Evolutionary conservation across 768 basidiomycete genomes (phyloP).

Genomic region (Lentinula sp.): DNA sequence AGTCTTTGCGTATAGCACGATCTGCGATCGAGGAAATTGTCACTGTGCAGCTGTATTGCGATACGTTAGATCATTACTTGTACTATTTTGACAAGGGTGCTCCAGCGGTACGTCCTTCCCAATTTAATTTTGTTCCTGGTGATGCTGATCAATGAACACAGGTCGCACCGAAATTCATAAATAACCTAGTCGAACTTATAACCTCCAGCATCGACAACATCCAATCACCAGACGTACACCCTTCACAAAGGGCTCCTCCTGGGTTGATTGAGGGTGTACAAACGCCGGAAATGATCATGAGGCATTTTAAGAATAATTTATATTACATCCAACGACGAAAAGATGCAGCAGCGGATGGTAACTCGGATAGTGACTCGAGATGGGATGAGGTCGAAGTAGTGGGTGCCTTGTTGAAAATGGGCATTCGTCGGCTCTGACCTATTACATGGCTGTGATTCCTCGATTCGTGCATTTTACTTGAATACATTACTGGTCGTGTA

Average conservation of each 20-base stretch:
- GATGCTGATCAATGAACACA: constrained; percentile 20
- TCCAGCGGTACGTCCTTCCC: constrained; percentile 64
- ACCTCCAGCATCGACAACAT: constrained; percentile 92
- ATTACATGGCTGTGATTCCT: constrained; percentile 18
- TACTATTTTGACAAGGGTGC: constrained; percentile 95
- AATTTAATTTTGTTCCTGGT: background rate
- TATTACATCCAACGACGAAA: constrained; percentile 78
- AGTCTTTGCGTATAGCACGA: constrained; percentile 92
- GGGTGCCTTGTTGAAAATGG: constrained; percentile 88
- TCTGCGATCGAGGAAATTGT: constrained; percentile 96
- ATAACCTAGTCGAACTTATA: constrained; percentile 93
- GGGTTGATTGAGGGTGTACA: constrained; percentile 91
- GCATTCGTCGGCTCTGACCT: constrained; percentile 39
- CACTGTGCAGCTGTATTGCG: constrained; percentile 92
- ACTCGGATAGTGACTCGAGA: constrained; percentile 35
- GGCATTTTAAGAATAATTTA: constrained; percentile 92
- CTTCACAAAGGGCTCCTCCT: constrained; percentile 79
- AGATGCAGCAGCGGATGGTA: constrained; percentile 35
- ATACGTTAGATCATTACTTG: constrained; percentile 92
- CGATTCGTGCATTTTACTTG: background rate
- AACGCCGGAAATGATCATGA: constrained; percentile 87
- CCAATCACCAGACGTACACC: constrained; percentile 81
- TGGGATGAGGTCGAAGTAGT: constrained; percentile 90
- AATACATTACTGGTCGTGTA: background rate
- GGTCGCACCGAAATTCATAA: constrained; percentile 95